Evolutionary conservation across 176 grass and related monocot genomes (phyloP), one percentile per base, ranked within the genome.

Genomic region (Puccinellia tenuiflora): DNA sequence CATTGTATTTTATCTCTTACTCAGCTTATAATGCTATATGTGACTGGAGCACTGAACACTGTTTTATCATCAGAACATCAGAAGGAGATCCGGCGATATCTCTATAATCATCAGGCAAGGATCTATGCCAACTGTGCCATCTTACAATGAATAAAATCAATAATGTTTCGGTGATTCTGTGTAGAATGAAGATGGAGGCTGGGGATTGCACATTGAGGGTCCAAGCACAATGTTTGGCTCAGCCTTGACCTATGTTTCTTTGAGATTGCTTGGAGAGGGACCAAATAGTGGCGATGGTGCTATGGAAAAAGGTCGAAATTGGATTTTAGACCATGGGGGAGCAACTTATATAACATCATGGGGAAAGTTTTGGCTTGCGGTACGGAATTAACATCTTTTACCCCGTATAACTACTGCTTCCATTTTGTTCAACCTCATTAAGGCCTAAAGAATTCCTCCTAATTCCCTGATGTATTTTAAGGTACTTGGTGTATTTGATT

Each of bases 401-500:
- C 5, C 48, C 59, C 51, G 4, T 72, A 71, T 78, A 50, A 74
- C 72, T 59, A 34, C 17, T 51, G n/a, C 28, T 76, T 81, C 47
- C 76, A 77, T 85, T 24, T 63, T 88, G 22, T 38, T 84, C 12
- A 51, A 59, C 40, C 69, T 78, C 34, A 12, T 57, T 39, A 61
- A 18, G 38, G 31, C 55, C 29, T 10, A 46, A 70, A 61, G 22
- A 78, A 38, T 10, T 42, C 46, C n/a, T 87, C 69, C 81, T 83
- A 57, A 87, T 88, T 66, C 46, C 65, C 16, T 67, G 13, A 72
- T 37, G 61, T 66, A 79, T 79, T 84, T n/a, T 83, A 48, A 99
- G 96, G 96, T 99, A 71, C 91, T 99, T 81, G 93, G 96, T 78
- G 87, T 96, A 54, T 99, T 99, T 96, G 91, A 99, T 61, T 99